Evolutionary conservation across 768 basidiomycete genomes (phyloP), one percentile per base, ranked within the genome.

Genomic region (Ramaria sp.): DNA sequence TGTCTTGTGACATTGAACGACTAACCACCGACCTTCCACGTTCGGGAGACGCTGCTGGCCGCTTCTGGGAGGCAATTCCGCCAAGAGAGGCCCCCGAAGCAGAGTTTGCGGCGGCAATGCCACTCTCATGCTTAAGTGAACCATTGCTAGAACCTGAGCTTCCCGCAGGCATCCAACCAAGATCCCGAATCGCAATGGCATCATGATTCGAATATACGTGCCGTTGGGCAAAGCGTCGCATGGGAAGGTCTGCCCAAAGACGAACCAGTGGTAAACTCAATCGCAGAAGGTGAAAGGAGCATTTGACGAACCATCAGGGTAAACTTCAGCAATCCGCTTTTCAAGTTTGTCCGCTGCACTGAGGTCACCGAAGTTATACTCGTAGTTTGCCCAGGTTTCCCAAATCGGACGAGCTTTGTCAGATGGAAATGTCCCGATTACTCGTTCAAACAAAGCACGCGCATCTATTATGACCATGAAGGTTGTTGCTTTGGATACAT

Each of bases 341-440:
- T 96, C 93, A 45, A 97, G 78, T 67, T 94, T 90, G 60, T 88
- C 82, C 2, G 88, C 80, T 1, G 88, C 85, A 41, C 88, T 83
- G 34, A 94, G 73, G 67, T 94, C 91, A n/a, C 91, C 91, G 63
- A 88, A 97, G 62, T 89, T 85, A 69, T 93, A 97, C 67, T 96
- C 91, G 69, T 95, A 95, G 53, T 85, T 77, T 3, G 92, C 84
- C 96, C 94, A 98, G 42, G 89, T 80, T 63, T 96, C 92, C 94
- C 94, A 99, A 16, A 98, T 75, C 0, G 87, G 83, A 34, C 88
- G 75, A 15, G 90, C 89, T 39, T 81, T 79, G 43, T 89, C 87
- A 7, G 87, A 71, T 0, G 61, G 55, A 66, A 96, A 91, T 3
- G 78, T 84, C 15, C 75, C 67, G 24, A 95, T 86, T 6, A 89